Percentiles rank a stretch among this genome's conserved stretches.
Conservation (phyloP, 2,329 filamentous ascomycete genomes). For the Macrophomina tecta region DNA sequence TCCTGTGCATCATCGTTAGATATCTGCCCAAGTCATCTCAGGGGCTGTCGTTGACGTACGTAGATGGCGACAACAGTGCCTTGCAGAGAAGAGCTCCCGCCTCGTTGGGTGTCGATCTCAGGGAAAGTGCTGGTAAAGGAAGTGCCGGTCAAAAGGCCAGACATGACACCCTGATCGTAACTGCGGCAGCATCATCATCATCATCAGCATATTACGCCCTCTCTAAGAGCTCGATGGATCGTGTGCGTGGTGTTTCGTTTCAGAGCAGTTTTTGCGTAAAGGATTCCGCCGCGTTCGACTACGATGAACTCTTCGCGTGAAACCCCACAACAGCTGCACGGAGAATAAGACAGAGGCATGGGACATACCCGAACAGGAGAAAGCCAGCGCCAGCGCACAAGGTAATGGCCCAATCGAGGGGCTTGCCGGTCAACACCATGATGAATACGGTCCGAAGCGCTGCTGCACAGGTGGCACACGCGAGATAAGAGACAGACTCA, state of each 20-base stretch:
- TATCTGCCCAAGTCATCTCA: not conserved
- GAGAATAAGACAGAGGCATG: too few species aligned
- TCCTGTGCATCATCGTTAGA: slow-evolving; percentile 6
- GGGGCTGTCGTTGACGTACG: slow-evolving; percentile 33
- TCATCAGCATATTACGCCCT: not conserved
- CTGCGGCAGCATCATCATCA: slow-evolving; percentile 32
- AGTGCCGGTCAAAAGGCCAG: slow-evolving; percentile 39
- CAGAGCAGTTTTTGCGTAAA: not conserved
- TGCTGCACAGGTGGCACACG: not conserved
- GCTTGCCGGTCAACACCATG: slow-evolving; percentile 26
- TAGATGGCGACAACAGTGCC: slow-evolving; percentile 64
- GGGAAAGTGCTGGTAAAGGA: slow-evolving; percentile 33
- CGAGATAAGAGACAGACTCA: not conserved
- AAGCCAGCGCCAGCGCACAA: slow-evolving; percentile 25
- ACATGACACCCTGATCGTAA: slow-evolving; percentile 50
- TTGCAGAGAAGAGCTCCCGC: slow-evolving; percentile 53
- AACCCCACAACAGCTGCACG: not conserved
- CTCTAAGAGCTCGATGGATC: not conserved
- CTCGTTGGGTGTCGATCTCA: slow-evolving; percentile 39
- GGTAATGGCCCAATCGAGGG: slow-evolving; percentile 27
- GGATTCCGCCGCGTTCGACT: not conserved
- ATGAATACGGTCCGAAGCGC: not conserved
- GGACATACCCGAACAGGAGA: slow-evolving; percentile 24
- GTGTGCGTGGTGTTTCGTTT: not conserved
- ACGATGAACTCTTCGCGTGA: not conserved